Conservation (phyloP, 148 eudicot genomes). For the Rhododendron henanense region DNA sequence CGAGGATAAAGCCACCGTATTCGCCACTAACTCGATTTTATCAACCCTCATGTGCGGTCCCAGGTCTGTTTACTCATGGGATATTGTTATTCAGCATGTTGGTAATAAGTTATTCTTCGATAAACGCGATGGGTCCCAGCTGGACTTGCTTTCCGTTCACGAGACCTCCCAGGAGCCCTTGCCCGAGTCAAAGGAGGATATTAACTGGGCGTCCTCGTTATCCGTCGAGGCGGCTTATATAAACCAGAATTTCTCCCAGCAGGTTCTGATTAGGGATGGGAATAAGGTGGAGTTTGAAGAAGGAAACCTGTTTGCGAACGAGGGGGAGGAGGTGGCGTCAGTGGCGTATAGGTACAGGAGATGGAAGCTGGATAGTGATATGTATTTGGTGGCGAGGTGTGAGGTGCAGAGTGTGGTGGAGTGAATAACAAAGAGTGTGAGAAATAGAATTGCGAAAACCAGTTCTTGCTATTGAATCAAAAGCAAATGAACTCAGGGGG, state of each 20-base stretch:
- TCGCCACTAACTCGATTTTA: conserved; percentile 73
- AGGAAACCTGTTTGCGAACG: conserved; percentile 79
- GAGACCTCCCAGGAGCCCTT: conserved; percentile 90
- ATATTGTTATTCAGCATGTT: conserved; percentile 82
- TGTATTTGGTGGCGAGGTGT: conserved; percentile 73
- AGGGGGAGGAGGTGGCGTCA: conserved; percentile 90
- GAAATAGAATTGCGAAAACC: background rate
- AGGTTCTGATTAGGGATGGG: conserved; percentile 72
- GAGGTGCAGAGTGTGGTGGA: conserved; percentile 79
- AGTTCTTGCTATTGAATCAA: no score
- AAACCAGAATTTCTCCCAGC: conserved; percentile 96
- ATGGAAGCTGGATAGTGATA: conserved; percentile 82
- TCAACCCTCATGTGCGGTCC: conserved; percentile 83
- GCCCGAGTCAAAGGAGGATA: conserved; percentile 86
- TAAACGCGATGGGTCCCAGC: conserved; percentile 82
- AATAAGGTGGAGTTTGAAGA: conserved; percentile 77
- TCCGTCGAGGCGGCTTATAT: conserved; percentile 85
- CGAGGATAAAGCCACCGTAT: conserved; percentile 90
- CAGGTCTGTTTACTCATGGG: conserved; percentile 87
- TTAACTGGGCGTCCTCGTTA: conserved; percentile 67
- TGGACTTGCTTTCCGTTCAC: conserved; percentile 66
- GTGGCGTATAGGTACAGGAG: conserved; percentile 82
- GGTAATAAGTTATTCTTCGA: conserved; percentile 89
- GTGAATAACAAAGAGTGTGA: conserved; percentile 25
- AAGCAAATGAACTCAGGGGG: no score